Conservation (phyloP, 225 moss, liverwort and hornwort species). For the Climacium dendroides region DNA sequence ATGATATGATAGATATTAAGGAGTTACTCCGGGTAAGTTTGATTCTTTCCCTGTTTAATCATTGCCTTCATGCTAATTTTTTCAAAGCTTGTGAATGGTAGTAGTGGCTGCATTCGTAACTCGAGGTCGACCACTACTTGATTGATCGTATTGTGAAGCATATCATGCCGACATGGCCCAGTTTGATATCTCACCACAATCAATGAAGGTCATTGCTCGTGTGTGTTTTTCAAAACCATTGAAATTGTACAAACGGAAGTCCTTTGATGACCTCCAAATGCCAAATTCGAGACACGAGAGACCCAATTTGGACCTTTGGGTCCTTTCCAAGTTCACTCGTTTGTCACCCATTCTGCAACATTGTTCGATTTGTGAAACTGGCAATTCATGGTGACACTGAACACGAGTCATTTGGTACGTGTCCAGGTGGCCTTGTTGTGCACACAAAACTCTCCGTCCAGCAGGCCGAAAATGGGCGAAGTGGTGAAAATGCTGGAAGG, state of each 20-base stretch:
- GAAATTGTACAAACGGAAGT: neutral
- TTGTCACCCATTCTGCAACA: neutral
- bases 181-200: neutral
- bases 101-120: neutral
- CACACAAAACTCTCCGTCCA: constrained; percentile 54
- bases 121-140: neutral
- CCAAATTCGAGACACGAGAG: neutral
- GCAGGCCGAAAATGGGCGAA: constrained; percentile 79
- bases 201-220: neutral
- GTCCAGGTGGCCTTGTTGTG: constrained; percentile 69
- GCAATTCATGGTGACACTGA: neutral
- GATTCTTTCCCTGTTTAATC: neutral
- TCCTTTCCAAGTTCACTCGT: neutral
- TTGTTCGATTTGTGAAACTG: neutral
- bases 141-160: neutral
- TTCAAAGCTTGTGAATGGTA: neutral
- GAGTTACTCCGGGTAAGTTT: constrained; percentile 67
- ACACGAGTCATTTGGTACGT: neutral
- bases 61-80: neutral
- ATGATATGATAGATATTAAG: constrained; percentile 53
- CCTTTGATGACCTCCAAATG: neutral
- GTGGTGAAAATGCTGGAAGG: constrained; percentile 90
- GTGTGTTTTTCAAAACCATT: neutral
- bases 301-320: neutral
- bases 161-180: neutral